Base-by-base conservation (phyloP, 768 basidiomycete genomes). In the Brasilioporus rufonigricans region DNA sequence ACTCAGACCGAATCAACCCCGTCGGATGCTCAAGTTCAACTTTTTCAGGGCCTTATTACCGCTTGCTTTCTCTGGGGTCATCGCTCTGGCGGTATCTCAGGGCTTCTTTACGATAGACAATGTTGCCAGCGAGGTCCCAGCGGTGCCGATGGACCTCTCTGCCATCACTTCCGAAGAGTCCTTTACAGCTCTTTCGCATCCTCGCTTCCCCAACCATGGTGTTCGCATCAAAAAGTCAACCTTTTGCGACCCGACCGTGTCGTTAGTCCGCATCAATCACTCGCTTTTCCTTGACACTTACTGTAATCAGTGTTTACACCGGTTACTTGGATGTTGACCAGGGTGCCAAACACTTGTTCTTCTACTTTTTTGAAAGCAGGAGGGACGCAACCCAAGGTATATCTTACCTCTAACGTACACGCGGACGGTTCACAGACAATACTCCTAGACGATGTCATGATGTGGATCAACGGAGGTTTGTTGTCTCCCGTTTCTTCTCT, bases 401-500 rank as follows among this genome's bases (percentile, higher is more conserved):
- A 19, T 49, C 18, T 14, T 44, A 6, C 26, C 29, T 49, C 31
- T 8, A 19, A 29, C 14, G 13, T 23, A 12, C 8, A 16, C 31
- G 31, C 8, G 27, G 24, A 35, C 12, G 3, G 14, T 33, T 18
- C 13, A 56, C 29, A 14, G 18, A 32, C 24, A 41, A 16, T 4
- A 1, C 12, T 41, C 44, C 9, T 43, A 76, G 86, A 86, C 62
- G 83, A 85, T 68, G 79, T 85, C 26, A 76, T 86, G 72, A 83
- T 87, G 81, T 86, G 85, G 84, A 85, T 85, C 40, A 85, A 85
- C 48, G 85, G 83, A 69, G 84, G 70, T 71, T 21, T 21, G 39
- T 70, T 73, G n/a, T 24, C 27, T 6, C n/a, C 12, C 40, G 18
- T 19, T 24, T 46, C 19, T 21, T 39, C 48, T 51, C 31, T 54